Base-by-base conservation (phyloP, 139 green algal genomes). In the Tetraselmis chui region DNA sequence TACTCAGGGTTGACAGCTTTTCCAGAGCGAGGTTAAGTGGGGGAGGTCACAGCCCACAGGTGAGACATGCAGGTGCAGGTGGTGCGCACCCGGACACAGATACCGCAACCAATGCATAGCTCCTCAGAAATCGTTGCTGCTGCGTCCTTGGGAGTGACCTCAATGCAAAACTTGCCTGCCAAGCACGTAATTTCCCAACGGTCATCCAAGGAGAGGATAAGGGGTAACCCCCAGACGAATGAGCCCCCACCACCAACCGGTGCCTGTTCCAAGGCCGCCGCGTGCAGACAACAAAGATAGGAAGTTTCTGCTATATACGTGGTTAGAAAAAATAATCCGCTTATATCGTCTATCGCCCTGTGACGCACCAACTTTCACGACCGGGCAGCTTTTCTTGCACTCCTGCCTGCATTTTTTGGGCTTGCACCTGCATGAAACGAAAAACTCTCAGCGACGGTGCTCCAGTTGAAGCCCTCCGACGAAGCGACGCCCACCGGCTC, bases 61-160 rank as follows among this genome's bases (percentile, higher is more conserved):
- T 5, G 28, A 18, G 81, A 22, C 78, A 82, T 81, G 78, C 31
- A 82, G 32, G 78, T 18, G 5, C 11, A 5, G 28, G 32, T 22
- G 28, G 28, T 77, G 28, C 82, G 29, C 77, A 97, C 95, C 92
- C 99, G 99, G 58, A 99, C 97, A 83, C 97, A 99, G 83, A 99
- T 99, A 90, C 97, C 97, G 87, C 97, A 99, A 58, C 97, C 97
- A 82, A 99, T 99, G 88, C 97, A 99, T n/a, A 99, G 92, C 85
- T 98, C 95, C 87, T 99, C 97, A 2, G 93, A 98, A 81, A 99
- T 97, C 88, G 87, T 98, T 28, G 97, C 95, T 28, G 97, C 89
- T 86, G 98, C 99, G 77, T 89, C 93, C 79, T 77, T 92, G 29
- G 92, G 88, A 25, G 83, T 84, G 1, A 98, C 97, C 86, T 99